Conservation (phyloP, 1,284 basidiomycete species). For the Golubevia sp. region DNA sequence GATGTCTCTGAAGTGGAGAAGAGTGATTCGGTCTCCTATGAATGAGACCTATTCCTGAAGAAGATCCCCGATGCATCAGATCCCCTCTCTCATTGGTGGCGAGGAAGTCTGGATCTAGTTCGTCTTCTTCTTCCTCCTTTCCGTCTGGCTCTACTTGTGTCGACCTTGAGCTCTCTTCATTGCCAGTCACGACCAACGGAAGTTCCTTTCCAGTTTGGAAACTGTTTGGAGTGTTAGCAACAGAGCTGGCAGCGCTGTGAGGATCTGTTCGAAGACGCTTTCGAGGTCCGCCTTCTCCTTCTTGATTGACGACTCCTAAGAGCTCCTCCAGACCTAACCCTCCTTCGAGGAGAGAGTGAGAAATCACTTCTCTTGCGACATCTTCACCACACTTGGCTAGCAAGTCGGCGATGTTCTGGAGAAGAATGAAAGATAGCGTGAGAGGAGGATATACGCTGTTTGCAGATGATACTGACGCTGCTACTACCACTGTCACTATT, state of each 20-base stretch:
- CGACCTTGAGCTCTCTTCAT: not conserved
- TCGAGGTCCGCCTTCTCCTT: constrained; percentile 14
- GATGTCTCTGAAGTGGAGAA: not conserved
- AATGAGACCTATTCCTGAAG: constrained; percentile 42
- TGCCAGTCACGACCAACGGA: not conserved
- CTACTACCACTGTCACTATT: constrained; percentile 39
- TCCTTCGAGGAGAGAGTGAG: not conserved
- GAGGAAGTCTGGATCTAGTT: constrained; percentile 13
- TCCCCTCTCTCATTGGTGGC: constrained; percentile 30
- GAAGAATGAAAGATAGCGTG: constrained; percentile 22
- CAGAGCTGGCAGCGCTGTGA: constrained; percentile 20
- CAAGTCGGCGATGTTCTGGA: constrained; percentile 2
- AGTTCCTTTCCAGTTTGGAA: constrained; percentile 1
- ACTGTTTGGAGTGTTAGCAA: constrained; percentile 14
- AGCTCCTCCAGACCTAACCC: not conserved
- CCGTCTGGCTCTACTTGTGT: not conserved
- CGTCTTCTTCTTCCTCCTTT: not conserved
- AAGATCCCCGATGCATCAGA: constrained; percentile 42
- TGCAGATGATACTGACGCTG: constrained; percentile 23
- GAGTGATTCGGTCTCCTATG: constrained; percentile 17
- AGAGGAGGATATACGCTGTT: constrained; percentile 33
- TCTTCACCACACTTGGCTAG: not conserved
- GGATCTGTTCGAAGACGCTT: constrained; percentile 6
- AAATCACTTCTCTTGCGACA: not conserved
- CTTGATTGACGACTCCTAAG: constrained; percentile 9